Base-by-base conservation (phyloP, 495 filamentous ascomycete genomes). In the Aspergillus sclerotioniger region DNA sequence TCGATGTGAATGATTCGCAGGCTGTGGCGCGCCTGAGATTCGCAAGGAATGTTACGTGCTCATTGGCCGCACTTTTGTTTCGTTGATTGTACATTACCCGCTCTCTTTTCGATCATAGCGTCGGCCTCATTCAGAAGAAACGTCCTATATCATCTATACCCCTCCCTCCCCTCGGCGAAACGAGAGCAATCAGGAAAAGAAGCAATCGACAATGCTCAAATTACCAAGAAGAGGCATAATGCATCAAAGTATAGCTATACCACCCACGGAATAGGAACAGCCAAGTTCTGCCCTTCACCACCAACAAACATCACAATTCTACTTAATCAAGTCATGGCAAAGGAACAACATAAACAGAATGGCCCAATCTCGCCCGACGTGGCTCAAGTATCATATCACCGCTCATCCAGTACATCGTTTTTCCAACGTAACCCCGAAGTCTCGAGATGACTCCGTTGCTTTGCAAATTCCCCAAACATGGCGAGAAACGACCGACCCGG, bases 151-250 rank as follows among this genome's bases (percentile, higher is more conserved):
- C 51, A 32, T 59, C 17, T 31, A 51, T 58, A 33, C 56, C 35
- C 25, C n/a, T 21, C 35, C 25, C n/a, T 21, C 48, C 25, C 25
- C 25, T 25, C 25, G 25, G 25, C 25, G 25, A 5, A 9, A 28
- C 25, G 21, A 58, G 8, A 59, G 35, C 21, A 51, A 52, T 51
- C 35, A 31, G 41, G 39, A 51, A 44, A 41, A 20, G 16, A 25
- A 37, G 43, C 41, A 54, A 56, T 46, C 52, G 54, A 51, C 48
- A 44, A 33, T 61, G 56, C 55, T 61, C 41, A 47, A 61, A 53
- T 61, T 64, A 52, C 62, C 58, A 61, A 63, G 53, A 61, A 63
- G 53, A 61, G 59, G 51, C 58, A 59, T 61, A 55, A 63, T 63
- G 58, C 58, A 67, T 59, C 55, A 60, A 25, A 57, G 50, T 51